These are phyloP conservation scores for Diaporthe nobilis DNA, from an alignment of 2,329 filamentous ascomycete genomes.

Conservation along the genomic window DNA sequence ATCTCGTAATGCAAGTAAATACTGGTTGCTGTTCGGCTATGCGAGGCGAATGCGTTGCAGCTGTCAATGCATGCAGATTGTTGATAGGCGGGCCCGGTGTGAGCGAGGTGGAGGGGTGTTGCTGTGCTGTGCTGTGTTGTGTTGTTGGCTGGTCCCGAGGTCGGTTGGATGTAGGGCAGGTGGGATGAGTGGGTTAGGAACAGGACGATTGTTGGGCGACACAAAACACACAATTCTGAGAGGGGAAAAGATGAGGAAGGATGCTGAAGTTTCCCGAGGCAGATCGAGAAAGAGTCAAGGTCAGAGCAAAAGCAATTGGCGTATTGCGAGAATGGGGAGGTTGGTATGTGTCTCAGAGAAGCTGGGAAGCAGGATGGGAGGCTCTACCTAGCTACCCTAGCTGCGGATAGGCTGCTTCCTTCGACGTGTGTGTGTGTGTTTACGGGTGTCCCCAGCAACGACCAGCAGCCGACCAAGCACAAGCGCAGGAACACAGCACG, in stretches of 20 bases:
- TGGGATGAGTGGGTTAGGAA: not conserved
- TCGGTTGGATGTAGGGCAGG: not conserved
- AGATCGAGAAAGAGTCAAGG: slow-evolving; percentile 7
- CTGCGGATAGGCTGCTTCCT: slow-evolving; percentile 16
- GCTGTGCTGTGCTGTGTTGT: slow-evolving; percentile 23
- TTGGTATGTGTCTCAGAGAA: slow-evolving; percentile 34
- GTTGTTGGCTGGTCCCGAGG: slow-evolving; percentile 23
- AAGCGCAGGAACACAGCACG: slow-evolving; percentile 10
- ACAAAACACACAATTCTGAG: slow-evolving; percentile 22
- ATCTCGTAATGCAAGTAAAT: slow-evolving; percentile 31
- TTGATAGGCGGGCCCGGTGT: slow-evolving; percentile 20
- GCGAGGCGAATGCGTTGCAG: slow-evolving; percentile 33
- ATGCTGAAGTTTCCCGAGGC: slow-evolving; percentile 1
- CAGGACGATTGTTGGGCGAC: not conserved
- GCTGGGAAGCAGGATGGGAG: slow-evolving; percentile 25
- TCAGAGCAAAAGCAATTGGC: slow-evolving; percentile 30
- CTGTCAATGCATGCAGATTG: slow-evolving; percentile 31
- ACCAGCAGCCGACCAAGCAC: slow-evolving; percentile 11
- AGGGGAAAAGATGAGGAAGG: slow-evolving; percentile 6
- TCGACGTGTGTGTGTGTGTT: slow-evolving; percentile 25
- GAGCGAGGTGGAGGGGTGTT: slow-evolving; percentile 20
- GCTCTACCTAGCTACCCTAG: not conserved
- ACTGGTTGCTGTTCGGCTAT: slow-evolving; percentile 31
- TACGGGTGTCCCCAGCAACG: slow-evolving; percentile 32
- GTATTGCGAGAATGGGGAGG: slow-evolving; percentile 35